Conservation (phyloP, 805 yeast genomes). For the Wickerhamiella cacticola region DNA sequence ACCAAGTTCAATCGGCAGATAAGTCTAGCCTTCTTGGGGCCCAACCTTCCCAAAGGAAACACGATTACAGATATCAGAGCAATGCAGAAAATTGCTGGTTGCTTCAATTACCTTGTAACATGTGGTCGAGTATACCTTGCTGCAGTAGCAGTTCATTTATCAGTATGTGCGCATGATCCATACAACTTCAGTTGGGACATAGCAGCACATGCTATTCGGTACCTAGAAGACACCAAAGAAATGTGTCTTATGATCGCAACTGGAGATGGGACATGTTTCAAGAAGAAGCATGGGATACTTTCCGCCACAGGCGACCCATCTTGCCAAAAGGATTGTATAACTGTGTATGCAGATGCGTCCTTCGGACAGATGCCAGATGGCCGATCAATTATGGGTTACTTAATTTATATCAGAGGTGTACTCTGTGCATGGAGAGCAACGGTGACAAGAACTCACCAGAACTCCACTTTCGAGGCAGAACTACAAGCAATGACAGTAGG, state of each 20-base stretch:
- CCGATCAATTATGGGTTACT: not conserved
- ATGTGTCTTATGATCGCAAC: not conserved
- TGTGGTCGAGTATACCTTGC: not conserved
- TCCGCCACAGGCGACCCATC: not conserved
- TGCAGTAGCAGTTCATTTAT: not conserved
- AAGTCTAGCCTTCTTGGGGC: no score
- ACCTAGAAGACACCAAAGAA: not conserved
- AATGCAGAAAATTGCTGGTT: not conserved
- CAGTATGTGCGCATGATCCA: not conserved
- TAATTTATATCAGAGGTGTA: not conserved
- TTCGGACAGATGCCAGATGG: not conserved
- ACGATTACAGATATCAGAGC: not conserved
- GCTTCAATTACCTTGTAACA: not conserved
- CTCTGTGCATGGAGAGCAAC: not conserved
- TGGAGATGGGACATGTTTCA: no score
- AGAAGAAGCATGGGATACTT: no score
- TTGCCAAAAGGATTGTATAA: no score
- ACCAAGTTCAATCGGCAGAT: not conserved
- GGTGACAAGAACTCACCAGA: not conserved
- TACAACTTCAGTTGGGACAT: not conserved
- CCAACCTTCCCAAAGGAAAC: no score
- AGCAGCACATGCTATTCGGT: not conserved
- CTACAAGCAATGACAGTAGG: not conserved
- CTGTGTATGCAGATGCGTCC: constrained; percentile 2
- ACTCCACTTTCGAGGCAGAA: constrained; percentile 4